Evolutionary conservation across 768 basidiomycete genomes (phyloP).

Genomic region (Russula sp.): DNA sequence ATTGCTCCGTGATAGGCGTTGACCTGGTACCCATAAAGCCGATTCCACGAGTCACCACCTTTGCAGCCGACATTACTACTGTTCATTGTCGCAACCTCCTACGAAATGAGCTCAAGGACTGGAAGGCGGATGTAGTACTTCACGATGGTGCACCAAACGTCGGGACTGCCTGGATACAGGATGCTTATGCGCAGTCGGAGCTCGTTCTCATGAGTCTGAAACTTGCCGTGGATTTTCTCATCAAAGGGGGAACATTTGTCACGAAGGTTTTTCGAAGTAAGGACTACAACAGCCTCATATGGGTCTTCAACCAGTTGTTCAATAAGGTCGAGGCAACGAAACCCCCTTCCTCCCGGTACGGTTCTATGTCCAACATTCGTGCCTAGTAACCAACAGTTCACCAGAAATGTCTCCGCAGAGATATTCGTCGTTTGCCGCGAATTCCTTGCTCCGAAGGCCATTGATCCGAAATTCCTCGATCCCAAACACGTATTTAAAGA

Average conservation of each 20-base stretch:
- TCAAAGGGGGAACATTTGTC: conserved; percentile 91
- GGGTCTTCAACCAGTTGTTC: conserved; percentile 98
- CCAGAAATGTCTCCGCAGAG: conserved; percentile 96
- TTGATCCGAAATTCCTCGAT: conserved; percentile 97
- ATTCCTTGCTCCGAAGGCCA: conserved; percentile 90
- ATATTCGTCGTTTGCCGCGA: conserved; percentile 98
- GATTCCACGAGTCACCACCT: conserved; percentile 88
- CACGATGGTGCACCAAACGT: conserved; percentile 99
- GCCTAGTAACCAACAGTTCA: conserved; percentile 2
- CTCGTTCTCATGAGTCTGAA: conserved; percentile 94
- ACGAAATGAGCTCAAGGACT: conserved; percentile 88
- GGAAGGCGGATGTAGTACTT: conserved; percentile 97
- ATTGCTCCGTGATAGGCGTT: conserved; percentile 55
- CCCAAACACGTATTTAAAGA: conserved; percentile 98
- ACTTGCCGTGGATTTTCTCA: conserved; percentile 91
- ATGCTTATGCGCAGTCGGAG: conserved; percentile 96
- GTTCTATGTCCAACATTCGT: conserved; percentile 21
- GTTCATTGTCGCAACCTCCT: conserved; percentile 84
- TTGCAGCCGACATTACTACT: conserved; percentile 93
- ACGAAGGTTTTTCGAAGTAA: conserved; percentile 98
- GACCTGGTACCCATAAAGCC: conserved; percentile 96
- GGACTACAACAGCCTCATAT: conserved; percentile 97
- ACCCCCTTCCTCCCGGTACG: conserved; percentile 91
- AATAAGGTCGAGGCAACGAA: conserved; percentile 97
- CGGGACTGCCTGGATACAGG: conserved; percentile 98